These are phyloP conservation scores for Stephanocyclus meneghinianus DNA, from an alignment of 352 stramenopile genomes.

Conservation along the genomic window DNA sequence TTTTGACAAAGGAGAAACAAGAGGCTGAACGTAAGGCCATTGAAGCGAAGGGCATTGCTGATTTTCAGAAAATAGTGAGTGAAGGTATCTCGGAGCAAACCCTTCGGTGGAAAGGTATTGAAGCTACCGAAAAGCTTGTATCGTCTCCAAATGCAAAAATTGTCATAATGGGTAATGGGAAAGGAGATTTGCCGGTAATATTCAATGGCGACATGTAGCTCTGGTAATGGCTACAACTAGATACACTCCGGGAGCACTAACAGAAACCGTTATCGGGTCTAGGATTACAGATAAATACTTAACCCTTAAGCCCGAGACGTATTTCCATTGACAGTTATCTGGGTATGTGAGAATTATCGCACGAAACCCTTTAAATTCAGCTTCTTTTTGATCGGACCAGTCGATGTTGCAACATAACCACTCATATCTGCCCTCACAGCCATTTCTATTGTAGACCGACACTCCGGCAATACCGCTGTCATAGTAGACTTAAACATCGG, in stretches of 20 bases:
- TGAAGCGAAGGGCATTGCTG: slow-evolving; percentile 59
- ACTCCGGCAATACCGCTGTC: slow-evolving; percentile 47
- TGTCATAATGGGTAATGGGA: slow-evolving; percentile 54
- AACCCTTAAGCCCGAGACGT: too few species aligned
- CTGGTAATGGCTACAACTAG: background rate
- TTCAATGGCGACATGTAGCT: slow-evolving; percentile 18
- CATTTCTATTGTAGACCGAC: slow-evolving; percentile 69
- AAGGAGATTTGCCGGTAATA: slow-evolving; percentile 51
- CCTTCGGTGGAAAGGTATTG: slow-evolving; percentile 60
- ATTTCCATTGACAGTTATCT: background rate
- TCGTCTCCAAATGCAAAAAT: slow-evolving; percentile 52
- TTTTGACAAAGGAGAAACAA: slow-evolving; percentile 55
- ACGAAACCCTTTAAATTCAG: slow-evolving; percentile 66
- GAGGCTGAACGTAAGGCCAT: slow-evolving; percentile 63
- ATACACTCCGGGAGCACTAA: too few species aligned
- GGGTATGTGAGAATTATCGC: background rate
- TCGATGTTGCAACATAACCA: slow-evolving; percentile 63
- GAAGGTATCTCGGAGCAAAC: slow-evolving; percentile 44
- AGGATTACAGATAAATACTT: too few species aligned
- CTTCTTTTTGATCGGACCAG: slow-evolving; percentile 68
- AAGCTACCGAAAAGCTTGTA: slow-evolving; percentile 58
- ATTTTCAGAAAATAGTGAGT: slow-evolving; percentile 63
- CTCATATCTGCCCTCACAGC: slow-evolving; percentile 81
- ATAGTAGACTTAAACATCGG: slow-evolving; percentile 76
- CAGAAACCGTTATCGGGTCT: too few species aligned